Percentiles rank a stretch among this genome's conserved stretches.
phyloP scores from a whole-genome alignment of 345 rosid genomes.

The Chamaenerion angustifolium region DNA sequence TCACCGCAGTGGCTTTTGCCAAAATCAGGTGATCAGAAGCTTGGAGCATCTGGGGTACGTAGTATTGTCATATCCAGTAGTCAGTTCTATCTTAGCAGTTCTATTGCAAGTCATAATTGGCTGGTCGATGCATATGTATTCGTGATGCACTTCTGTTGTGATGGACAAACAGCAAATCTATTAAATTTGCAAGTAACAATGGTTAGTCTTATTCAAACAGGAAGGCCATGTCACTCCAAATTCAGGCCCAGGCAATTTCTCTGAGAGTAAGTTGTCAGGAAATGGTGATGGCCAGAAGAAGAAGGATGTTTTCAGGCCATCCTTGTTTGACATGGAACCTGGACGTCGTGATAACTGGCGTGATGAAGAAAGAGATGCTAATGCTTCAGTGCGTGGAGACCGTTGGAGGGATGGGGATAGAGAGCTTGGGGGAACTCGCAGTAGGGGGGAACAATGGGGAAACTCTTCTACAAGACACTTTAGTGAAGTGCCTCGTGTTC shows the following conservation, averaged over 20 bases:
- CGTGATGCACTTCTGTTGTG: background rate
- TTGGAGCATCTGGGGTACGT: conserved; percentile 62
- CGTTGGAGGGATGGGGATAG: conserved; percentile 79
- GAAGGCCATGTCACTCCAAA: conserved; percentile 31
- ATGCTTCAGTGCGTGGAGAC: conserved; percentile 48
- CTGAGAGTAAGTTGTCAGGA: conserved; percentile 35
- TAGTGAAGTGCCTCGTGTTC: conserved; percentile 66
- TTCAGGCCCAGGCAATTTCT: conserved; percentile 26
- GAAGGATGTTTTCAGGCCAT: conserved; percentile 75
- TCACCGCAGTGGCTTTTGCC: conserved; percentile 99
- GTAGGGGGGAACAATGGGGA: conserved; percentile 65
- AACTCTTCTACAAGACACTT: conserved; percentile 36
- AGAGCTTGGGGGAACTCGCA: conserved; percentile 56
- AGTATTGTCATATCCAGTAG: conserved; percentile 1
- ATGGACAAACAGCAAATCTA: background rate
- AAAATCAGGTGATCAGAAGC: conserved; percentile 70
- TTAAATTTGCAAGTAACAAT: background rate
- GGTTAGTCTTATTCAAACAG: conserved; percentile 17
- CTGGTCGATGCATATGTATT: background rate
- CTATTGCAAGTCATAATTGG: background rate
- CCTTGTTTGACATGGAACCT: conserved; percentile 63
- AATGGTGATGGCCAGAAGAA: conserved; percentile 48
- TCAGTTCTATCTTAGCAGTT: background rate
- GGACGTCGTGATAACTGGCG: conserved; percentile 84
- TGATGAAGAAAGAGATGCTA: conserved; percentile 90